A percentile compares a stretch with the other conserved stretches of the same genome.
Evolutionary conservation across 75 land plant genomes (phyloP).

Genomic region (Cryptomeria japonica): DNA sequence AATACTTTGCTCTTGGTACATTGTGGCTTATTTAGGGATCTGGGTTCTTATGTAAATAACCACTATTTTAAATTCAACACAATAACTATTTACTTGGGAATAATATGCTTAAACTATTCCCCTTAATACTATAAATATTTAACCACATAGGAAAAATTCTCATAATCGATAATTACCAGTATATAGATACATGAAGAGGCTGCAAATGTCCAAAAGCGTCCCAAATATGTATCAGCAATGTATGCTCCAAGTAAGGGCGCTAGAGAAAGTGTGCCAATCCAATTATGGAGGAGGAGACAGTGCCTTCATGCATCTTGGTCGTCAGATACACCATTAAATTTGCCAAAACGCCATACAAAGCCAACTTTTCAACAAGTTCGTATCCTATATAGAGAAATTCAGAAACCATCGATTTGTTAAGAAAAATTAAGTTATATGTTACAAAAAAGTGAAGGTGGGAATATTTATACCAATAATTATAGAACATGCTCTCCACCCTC

Average conservation of each 20-base stretch:
- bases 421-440: not conserved
- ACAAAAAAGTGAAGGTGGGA: not conserved
- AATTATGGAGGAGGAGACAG: constrained; percentile 66
- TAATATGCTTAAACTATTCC: too few relatives aligned
- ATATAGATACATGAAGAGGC: not conserved
- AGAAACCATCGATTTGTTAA: not conserved
- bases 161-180: not conserved
- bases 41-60: too few relatives aligned
- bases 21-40: too few relatives aligned
- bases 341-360: constrained; percentile 61
- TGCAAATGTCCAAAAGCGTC: constrained; percentile 16
- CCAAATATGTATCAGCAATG: constrained; percentile 67
- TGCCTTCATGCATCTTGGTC: constrained; percentile 61
- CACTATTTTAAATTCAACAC: too few relatives aligned
- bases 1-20: too few relatives aligned
- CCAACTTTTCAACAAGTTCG: constrained; percentile 74
- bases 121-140: too few relatives aligned
- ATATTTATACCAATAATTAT: constrained; percentile 25
- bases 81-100: too few relatives aligned
- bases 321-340: constrained; percentile 69
- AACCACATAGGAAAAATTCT: too few relatives aligned
- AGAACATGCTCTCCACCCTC: constrained; percentile 35
- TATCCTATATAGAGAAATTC: constrained; percentile 30
- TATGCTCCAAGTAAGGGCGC: constrained; percentile 82
- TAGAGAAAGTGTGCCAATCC: constrained; percentile 71